Evolutionary conservation across 2,329 filamentous ascomycete genomes (phyloP).

Genomic region (Cytospora chrysosperma): DNA sequence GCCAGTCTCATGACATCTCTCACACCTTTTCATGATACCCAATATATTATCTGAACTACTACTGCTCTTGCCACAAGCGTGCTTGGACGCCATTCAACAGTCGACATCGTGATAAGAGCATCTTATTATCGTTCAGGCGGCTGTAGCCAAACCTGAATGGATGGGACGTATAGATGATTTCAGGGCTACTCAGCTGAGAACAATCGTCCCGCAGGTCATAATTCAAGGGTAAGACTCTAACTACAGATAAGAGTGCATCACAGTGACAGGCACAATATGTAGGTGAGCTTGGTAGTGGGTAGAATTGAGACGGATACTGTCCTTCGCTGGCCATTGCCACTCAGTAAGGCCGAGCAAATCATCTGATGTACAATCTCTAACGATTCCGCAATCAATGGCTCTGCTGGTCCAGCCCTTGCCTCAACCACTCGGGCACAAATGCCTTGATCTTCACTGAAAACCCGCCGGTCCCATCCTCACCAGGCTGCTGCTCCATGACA

Average conservation of each 20-base stretch:
- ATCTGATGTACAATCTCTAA: neutral
- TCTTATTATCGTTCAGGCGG: neutral
- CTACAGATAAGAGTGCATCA: too few species aligned
- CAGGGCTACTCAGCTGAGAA: neutral
- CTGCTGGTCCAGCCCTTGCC: conserved; percentile 38
- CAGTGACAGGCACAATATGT: neutral
- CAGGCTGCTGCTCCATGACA: conserved; percentile 46
- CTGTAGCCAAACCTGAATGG: neutral
- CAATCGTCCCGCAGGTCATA: neutral
- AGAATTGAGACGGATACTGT: neutral
- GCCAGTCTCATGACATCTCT: neutral
- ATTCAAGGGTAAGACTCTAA: neutral
- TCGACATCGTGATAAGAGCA: neutral
- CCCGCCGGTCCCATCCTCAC: conserved; percentile 43
- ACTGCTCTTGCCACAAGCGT: neutral
- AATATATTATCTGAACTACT: neutral
- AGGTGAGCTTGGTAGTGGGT: too few species aligned
- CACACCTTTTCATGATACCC: neutral
- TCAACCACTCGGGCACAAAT: conserved; percentile 78
- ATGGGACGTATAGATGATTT: neutral
- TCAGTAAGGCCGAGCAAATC: neutral
- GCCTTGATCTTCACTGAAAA: conserved; percentile 65
- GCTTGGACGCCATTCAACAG: neutral
- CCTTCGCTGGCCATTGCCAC: neutral
- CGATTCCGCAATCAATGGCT: conserved; percentile 20